Base-by-base conservation (phyloP, 2,329 filamentous ascomycete species). In the Stemphylium beticola region DNA sequence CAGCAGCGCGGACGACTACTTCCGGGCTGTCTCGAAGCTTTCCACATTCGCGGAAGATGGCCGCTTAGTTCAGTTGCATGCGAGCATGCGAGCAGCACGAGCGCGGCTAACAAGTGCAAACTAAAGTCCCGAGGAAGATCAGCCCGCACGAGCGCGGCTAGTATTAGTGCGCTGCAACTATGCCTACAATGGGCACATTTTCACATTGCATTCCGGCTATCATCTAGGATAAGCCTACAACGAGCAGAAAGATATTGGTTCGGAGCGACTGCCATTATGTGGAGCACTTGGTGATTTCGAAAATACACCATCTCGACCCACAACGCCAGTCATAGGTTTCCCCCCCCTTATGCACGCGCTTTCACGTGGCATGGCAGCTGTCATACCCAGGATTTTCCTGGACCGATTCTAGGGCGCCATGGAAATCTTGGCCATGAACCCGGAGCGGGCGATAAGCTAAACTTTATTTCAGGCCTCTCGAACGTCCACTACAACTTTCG, bases 391-490 rank as follows among this genome's bases (percentile, higher is more conserved):
- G 62, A 61, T 62, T 36, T 57, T 45, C 62, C 59, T 49, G 40
- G 46, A 49, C 43, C 33, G 15, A 37, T 39, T 20, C 24, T 37
- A 40, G 55, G 48, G 39, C 52, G 47, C 50, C 55, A 44, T 49
- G 42, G 45, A 52, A 46, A 44, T 53, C 41, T 49, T 59, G 61
- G 60, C 52, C 49, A 45, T 57, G 55, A 53, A 17, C 33, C 55
- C 58, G 63, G 65, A 54, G 57, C 56, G 54, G 52, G 61, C 62
- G 64, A 67, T 37, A 45, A 45, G 33, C 49, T 40, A 56, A 65
- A 64, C 62, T 53, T 54, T 57, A 51, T 61, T 45, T 43, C 49
- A 48, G 51, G 45, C 42, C 51, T 47, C 57, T 47, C 34, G 60
- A 44, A 49, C 55, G 32, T 58, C 55, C 53, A 51, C 43, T 36